phyloP scores from a whole-genome alignment of 768 basidiomycete genomes.

The Boletus rubroflammeus region DNA sequence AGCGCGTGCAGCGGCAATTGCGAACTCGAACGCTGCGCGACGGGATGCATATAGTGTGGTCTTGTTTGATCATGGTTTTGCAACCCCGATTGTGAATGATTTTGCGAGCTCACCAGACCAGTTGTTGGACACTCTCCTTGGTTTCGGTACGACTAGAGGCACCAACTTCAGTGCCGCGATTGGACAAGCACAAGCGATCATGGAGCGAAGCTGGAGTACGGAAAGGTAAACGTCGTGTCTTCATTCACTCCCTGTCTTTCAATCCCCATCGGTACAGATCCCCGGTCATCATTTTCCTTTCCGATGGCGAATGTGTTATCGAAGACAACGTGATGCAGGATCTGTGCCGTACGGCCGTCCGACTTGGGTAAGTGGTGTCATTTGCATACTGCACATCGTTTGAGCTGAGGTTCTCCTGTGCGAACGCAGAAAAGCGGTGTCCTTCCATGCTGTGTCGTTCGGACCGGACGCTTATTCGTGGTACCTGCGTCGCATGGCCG shows the following conservation, averaged over 20 bases:
- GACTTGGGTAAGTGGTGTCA: slow-evolving; percentile 39
- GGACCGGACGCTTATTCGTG: slow-evolving; percentile 31
- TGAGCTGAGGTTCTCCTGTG: not conserved
- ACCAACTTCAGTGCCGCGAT: slow-evolving; percentile 48
- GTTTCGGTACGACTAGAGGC: slow-evolving; percentile 28
- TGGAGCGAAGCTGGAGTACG: slow-evolving; percentile 48
- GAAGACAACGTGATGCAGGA: slow-evolving; percentile 37
- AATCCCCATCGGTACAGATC: not conserved
- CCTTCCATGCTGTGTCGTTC: slow-evolving; percentile 59
- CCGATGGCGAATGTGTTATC: slow-evolving; percentile 46
- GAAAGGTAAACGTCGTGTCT: slow-evolving; percentile 37
- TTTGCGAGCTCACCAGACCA: slow-evolving; percentile 42
- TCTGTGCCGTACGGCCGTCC: slow-evolving; percentile 40
- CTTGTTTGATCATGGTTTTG: slow-evolving; percentile 36
- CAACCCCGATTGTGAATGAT: slow-evolving; percentile 40
- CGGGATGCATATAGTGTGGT: slow-evolving; percentile 57
- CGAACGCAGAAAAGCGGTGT: slow-evolving; percentile 44
- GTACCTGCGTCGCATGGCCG: slow-evolving; percentile 46
- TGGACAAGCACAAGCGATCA: slow-evolving; percentile 30
- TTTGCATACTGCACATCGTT: fast-evolving
- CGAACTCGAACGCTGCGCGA: slow-evolving; percentile 28
- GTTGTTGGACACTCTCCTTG: slow-evolving; percentile 39
- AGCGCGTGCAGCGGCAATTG: slow-evolving; percentile 42
- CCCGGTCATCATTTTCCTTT: slow-evolving; percentile 39
- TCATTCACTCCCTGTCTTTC: not conserved